These are phyloP conservation scores for Chloris gayana DNA, from an alignment of 176 grass and related monocot genomes.

Conservation along the genomic window DNA sequence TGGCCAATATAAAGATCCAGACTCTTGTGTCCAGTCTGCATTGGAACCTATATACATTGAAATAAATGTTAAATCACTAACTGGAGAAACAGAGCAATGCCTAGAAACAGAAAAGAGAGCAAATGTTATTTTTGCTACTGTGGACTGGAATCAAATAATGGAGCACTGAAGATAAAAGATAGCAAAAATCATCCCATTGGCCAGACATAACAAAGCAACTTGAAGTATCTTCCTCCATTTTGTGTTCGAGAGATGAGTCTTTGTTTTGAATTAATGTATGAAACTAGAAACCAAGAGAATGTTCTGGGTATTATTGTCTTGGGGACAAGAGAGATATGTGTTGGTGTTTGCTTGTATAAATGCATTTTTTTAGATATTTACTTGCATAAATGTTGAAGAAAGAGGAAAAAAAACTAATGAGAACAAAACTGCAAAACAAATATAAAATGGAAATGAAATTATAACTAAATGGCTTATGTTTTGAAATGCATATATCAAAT, in stretches of 20 bases:
- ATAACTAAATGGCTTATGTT: neutral
- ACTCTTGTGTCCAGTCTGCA: conserved; percentile 58
- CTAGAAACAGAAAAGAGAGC: conserved; percentile 21
- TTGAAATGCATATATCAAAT: neutral
- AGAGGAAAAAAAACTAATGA: neutral
- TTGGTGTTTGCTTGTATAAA: neutral
- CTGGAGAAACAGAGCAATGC: conserved; percentile 2
- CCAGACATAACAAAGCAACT: conserved; percentile 7
- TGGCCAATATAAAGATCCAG: conserved; percentile 49
- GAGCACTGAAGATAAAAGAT: neutral
- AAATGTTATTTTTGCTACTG: conserved; percentile 6
- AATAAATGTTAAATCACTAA: conserved; percentile 23
- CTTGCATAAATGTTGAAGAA: neutral
- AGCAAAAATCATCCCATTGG: neutral
- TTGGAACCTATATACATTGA: conserved; percentile 52
- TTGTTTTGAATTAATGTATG: conserved; percentile 1
- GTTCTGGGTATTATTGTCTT: neutral
- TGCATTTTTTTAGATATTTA: neutral
- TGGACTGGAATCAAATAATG: conserved; percentile 21
- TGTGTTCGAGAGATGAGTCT: neutral
- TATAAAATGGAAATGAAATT: conserved; percentile 1
- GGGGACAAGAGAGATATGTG: neutral
- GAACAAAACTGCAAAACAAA: neutral
- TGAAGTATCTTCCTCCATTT: neutral
- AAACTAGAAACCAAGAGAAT: conserved; percentile 2